phyloP scores from a whole-genome alignment of 75 land plant species.

The Pinus tabuliformis region DNA sequence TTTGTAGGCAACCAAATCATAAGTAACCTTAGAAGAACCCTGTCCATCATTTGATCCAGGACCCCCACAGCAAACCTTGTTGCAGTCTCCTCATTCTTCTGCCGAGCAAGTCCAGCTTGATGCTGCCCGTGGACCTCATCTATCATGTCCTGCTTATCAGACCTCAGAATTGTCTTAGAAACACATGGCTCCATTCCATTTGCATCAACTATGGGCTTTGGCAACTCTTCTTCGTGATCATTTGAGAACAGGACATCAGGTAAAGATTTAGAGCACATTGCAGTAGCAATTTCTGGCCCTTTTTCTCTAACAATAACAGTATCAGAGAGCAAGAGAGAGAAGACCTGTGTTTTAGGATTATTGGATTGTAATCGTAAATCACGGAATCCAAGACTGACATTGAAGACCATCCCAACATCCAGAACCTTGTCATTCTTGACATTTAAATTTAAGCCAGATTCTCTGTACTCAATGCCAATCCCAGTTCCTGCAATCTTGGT shows the following conservation, averaged over 20 bases:
- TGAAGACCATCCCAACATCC: conserved; percentile 45
- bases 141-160: conserved; percentile 43
- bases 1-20: conserved; percentile 37
- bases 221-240: conserved; percentile 38
- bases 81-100: conserved; percentile 51
- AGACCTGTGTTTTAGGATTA: conserved; percentile 36
- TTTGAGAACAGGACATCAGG: conserved; percentile 36
- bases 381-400: conserved; percentile 40
- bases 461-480: conserved; percentile 58
- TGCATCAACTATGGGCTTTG: conserved; percentile 23
- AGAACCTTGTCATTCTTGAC: conserved; percentile 45
- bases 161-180: conserved; percentile 24
- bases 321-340: conserved; percentile 48
- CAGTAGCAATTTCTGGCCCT: conserved; percentile 41
- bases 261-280: conserved; percentile 28
- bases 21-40: conserved; percentile 9
- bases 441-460: conserved; percentile 41
- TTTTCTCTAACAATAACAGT: conserved; percentile 38
- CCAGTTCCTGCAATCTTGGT: conserved; percentile 54
- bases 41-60: conserved; percentile 32
- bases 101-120: conserved; percentile 39
- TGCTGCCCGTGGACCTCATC: conserved; percentile 35
- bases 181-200: conserved; percentile 17
- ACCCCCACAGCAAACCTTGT: conserved; percentile 36
- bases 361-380: conserved; percentile 26